Percentiles rank a stretch among this genome's conserved stretches.
Conservation (phyloP, 345 rosid genomes). For the Melaleuca alternifolia region DNA sequence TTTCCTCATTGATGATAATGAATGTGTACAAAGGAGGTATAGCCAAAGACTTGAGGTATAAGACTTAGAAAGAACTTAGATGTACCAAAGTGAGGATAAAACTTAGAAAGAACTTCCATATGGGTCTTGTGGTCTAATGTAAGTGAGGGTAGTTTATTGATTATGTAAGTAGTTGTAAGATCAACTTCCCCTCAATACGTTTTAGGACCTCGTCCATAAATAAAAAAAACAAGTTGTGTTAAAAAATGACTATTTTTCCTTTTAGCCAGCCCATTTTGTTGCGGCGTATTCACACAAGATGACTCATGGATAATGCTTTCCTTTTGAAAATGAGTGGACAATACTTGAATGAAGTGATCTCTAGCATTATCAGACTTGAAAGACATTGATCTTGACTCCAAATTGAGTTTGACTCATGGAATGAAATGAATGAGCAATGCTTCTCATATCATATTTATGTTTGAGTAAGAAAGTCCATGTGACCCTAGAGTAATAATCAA, state of each 20-base stretch:
- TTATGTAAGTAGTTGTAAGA: not conserved
- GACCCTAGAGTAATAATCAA: no score
- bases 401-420: no score
- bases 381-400: no score
- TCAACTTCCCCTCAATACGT: not conserved
- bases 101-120: not conserved
- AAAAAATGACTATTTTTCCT: not conserved
- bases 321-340: no score
- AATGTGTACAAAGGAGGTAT: not conserved
- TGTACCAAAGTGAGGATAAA: no score
- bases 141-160: not conserved
- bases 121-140: not conserved
- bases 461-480: no score
- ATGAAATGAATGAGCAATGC: not conserved
- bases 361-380: no score
- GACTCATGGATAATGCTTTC: no score
- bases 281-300: no score
- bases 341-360: no score
- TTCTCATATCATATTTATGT: no score
- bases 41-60: not conserved
- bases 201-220: not conserved
- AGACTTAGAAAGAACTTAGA: not conserved
- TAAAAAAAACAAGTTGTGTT: not conserved
- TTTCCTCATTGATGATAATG: not conserved
- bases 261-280: no score